Conservation (phyloP, 2,329 filamentous ascomycete genomes). For the Penicillium sp. region DNA sequence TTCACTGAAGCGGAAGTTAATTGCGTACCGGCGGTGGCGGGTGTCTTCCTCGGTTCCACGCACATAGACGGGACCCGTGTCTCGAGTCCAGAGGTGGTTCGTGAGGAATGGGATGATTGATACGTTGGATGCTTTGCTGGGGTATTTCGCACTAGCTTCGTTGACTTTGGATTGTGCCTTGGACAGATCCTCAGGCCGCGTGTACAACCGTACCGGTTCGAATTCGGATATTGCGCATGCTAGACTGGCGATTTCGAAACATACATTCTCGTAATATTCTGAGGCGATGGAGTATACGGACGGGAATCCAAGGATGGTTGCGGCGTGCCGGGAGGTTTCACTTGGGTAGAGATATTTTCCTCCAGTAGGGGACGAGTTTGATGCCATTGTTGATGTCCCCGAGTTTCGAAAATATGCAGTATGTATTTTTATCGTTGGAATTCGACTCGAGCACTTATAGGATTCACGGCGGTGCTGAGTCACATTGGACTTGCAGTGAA, state of each 20-base stretch:
- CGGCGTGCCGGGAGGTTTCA: constrained; percentile 18
- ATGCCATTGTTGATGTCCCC: too few species aligned
- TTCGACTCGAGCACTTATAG: too few species aligned
- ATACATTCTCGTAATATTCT: constrained; percentile 18
- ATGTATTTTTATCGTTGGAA: too few species aligned
- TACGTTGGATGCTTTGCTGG: constrained; percentile 8
- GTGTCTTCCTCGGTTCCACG: constrained; percentile 5
- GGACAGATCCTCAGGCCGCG: constrained; percentile 17
- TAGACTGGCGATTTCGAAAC: constrained; percentile 22
- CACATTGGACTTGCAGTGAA: too few species aligned
- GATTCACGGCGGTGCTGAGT: too few species aligned
- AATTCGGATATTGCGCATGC: constrained; percentile 24
- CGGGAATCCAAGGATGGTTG: constrained; percentile 27
- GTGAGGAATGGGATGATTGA: constrained; percentile 15
- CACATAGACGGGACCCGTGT: constrained; percentile 21
- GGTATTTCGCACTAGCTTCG: constrained; percentile 5
- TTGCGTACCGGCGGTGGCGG: constrained; percentile 7
- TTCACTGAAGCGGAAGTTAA: constrained; percentile 21
- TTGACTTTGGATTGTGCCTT: constrained; percentile 12
- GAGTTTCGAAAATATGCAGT: too few species aligned
- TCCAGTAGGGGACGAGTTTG: too few species aligned
- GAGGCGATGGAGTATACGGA: constrained; percentile 16
- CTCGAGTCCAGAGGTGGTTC: constrained; percentile 22
- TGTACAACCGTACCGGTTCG: constrained; percentile 29
- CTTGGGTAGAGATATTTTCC: constrained; percentile 10